Conservation (phyloP, 176 grass and related monocot genomes). For the Aegilops tauschii region DNA sequence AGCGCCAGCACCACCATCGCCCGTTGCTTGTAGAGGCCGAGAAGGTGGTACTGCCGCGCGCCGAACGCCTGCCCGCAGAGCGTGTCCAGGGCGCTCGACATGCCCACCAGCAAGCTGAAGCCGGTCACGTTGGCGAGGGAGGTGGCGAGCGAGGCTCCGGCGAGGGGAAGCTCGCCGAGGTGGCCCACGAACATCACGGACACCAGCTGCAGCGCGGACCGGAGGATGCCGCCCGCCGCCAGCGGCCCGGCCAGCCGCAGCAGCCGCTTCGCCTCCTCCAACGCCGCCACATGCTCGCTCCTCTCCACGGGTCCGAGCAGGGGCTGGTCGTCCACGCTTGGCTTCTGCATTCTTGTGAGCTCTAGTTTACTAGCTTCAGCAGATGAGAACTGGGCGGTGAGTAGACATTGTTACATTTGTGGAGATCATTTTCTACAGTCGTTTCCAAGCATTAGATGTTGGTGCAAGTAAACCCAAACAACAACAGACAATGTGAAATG, state of each 20-base stretch:
- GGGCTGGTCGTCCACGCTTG: neutral
- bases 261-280: constrained; percentile 11
- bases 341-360: neutral
- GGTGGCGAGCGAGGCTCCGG: constrained; percentile 38
- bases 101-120: constrained; percentile 44
- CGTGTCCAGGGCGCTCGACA: neutral
- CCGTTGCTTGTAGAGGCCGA: constrained; percentile 1
- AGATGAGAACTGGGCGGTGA: neutral
- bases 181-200: constrained; percentile 46
- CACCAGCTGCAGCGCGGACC: constrained; percentile 18
- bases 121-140: constrained; percentile 50
- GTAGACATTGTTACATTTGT: neutral
- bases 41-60: neutral
- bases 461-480: neutral
- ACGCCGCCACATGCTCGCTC: no score
- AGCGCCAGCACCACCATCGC: constrained; percentile 8
- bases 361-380: neutral
- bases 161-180: constrained; percentile 39
- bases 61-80: constrained; percentile 11
- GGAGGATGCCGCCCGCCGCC: constrained; percentile 17
- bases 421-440: neutral
- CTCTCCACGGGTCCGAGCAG: neutral
- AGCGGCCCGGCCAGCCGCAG: constrained; percentile 32
- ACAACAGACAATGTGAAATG: neutral
- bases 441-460: neutral